Evolutionary conservation across 2,329 filamentous ascomycete species (phyloP), one percentile per base, ranked within the genome.

Genomic region (Dendrostoma leiphaemia): DNA sequence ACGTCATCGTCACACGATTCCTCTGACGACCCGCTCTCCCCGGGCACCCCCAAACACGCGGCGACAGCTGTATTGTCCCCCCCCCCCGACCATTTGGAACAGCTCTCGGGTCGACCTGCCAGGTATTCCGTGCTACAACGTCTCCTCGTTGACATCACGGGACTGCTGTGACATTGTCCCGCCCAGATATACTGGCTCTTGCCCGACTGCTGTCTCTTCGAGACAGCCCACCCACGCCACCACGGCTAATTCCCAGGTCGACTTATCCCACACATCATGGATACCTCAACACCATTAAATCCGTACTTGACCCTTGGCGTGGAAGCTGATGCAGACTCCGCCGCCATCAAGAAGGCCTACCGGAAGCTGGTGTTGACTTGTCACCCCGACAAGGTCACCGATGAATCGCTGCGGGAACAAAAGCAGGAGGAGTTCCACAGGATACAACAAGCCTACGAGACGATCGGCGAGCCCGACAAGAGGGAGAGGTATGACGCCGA

Each of bases 401-500:
- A 96, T 64, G 84, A 87, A 50, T 77, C 83, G 15, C 76, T 89
- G 64, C 95, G 94, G 72, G 83, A 84, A 56, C 76, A 84, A 63
- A 95, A 92, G 70, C 85, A 89, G 63, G 86, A 91, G 63, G 87
- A 96, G 71, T 99, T 97, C 66, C 91, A 97, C 71, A 86, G 85
- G 68, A 90, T 97, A 31, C 92, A 97, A 70, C 84, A 92, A 64
- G 92, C 94, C 48, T 99, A 96, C 72, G 94, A 97, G 71, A 78
- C 94, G 28, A 82, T 99, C 57, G 89, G 84, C 65, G 87, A 97
- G 67, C 88, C 93, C 26, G 78, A 75, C 6, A 84, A 86, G 67
- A 80, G 90, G 56, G 72, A 76, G 55, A 84, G 85, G 61, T 96
- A 97, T 70, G 91, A 97, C 71, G 85, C 91, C 49, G 81, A 86